phyloP scores from a whole-genome alignment of 2,329 filamentous ascomycete species.

The Capronia coronata region DNA sequence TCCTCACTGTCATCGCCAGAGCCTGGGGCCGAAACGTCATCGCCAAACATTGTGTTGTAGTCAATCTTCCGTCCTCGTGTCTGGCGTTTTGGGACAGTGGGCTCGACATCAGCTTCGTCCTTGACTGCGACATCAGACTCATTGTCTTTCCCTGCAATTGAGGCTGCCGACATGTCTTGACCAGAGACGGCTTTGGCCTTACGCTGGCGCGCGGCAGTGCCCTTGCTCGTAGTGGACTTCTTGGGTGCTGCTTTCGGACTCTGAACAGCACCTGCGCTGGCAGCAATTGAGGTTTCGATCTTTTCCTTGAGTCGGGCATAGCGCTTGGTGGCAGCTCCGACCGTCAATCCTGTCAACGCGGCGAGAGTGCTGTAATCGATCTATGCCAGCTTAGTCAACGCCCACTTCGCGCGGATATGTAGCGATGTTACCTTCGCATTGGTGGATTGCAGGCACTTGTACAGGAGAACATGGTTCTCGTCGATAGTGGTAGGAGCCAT shows the following conservation, averaged over 20 bases:
- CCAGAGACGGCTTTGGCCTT: conserved; percentile 2
- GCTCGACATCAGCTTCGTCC: background rate
- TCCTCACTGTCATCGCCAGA: background rate
- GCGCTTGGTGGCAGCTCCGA: conserved; percentile 37
- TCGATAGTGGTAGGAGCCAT: conserved; percentile 39
- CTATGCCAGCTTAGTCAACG: conserved; percentile 24
- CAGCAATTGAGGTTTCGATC: conserved; percentile 20
- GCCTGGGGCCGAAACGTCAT: background rate
- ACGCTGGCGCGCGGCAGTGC: conserved; percentile 2
- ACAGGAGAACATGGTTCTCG: conserved; percentile 39
- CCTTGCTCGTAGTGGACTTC: background rate
- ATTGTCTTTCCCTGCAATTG: background rate
- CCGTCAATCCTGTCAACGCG: conserved; percentile 32
- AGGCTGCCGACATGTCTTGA: background rate
- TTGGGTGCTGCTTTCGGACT: background rate
- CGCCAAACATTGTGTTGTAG: background rate
- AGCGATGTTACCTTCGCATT: conserved; percentile 31
- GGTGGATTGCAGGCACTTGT: conserved; percentile 38
- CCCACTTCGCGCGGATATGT: background rate
- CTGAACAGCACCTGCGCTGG: background rate
- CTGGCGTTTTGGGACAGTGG: background rate
- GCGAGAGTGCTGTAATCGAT: conserved; percentile 39
- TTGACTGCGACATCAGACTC: background rate
- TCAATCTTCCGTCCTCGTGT: conserved; percentile 11
- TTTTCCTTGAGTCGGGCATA: conserved; percentile 34